Conservation (phyloP, 1,284 basidiomycete genomes). For the Ganoderma boninense region DNA sequence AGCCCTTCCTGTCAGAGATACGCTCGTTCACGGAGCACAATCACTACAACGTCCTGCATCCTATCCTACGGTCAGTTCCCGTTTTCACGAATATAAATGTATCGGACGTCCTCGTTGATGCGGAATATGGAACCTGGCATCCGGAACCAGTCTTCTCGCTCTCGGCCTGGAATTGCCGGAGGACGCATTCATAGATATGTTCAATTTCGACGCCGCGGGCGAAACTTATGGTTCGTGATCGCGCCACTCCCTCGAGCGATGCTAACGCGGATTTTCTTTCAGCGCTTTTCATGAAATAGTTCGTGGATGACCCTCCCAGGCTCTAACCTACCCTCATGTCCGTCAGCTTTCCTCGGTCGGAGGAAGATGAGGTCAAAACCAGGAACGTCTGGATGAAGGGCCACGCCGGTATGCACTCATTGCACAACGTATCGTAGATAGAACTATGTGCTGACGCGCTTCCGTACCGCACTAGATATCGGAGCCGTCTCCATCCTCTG, state of each 20-base stretch:
- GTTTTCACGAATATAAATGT: background rate
- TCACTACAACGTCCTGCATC: constrained; percentile 59
- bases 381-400: constrained; percentile 70
- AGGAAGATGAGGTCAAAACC: constrained; percentile 60
- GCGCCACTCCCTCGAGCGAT: background rate
- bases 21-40: constrained; percentile 58
- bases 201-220: constrained; percentile 37
- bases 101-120: background rate
- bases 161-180: constrained; percentile 45
- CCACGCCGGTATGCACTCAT: constrained; percentile 12
- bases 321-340: background rate
- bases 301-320: constrained; percentile 14
- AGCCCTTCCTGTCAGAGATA: constrained; percentile 69
- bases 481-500: constrained; percentile 63
- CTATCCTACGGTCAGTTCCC: constrained; percentile 52
- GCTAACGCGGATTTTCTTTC: background rate
- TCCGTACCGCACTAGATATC: constrained; percentile 48
- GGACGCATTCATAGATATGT: constrained; percentile 41
- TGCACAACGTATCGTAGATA: background rate
- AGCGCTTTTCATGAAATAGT: constrained; percentile 49
- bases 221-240: constrained; percentile 35
- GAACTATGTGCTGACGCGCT: background rate
- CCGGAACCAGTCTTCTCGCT: constrained; percentile 50
- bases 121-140: background rate
- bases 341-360: constrained; percentile 41